Percentiles rank a stretch among this genome's conserved stretches.
phyloP scores from a whole-genome alignment of 495 filamentous ascomycete genomes.

The Penicillium herquei region DNA sequence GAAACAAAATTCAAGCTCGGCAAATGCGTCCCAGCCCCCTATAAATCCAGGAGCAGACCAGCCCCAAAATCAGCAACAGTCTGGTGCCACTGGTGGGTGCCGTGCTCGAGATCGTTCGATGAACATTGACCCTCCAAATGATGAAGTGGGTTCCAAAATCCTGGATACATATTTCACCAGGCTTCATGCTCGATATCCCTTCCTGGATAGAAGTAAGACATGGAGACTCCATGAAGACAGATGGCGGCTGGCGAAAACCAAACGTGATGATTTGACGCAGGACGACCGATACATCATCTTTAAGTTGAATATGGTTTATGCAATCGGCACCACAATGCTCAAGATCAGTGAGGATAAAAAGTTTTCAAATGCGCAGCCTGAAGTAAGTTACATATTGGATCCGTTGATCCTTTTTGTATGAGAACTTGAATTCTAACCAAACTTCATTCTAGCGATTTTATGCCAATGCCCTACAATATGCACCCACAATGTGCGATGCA shows the following conservation, averaged over 20 bases:
- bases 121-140: slow-evolving; percentile 47
- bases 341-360: slow-evolving; percentile 40
- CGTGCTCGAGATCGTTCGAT: slow-evolving; percentile 21
- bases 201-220: slow-evolving; percentile 46
- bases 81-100: neutral
- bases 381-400: slow-evolving; percentile 22
- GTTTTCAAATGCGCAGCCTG: slow-evolving; percentile 45
- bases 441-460: slow-evolving; percentile 39
- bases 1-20: slow-evolving; percentile 13
- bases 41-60: slow-evolving; percentile 2
- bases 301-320: slow-evolving; percentile 52
- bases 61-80: slow-evolving; percentile 8
- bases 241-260: slow-evolving; percentile 40
- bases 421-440: neutral
- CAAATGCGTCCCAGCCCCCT: slow-evolving; percentile 1
- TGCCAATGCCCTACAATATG: slow-evolving; percentile 48
- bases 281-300: slow-evolving; percentile 49
- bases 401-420: too few relatives aligned
- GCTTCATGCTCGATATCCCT: slow-evolving; percentile 50
- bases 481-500: slow-evolving; percentile 49
- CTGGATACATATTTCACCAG: slow-evolving; percentile 46
- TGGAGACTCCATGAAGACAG: slow-evolving; percentile 45
- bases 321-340: slow-evolving; percentile 51
- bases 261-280: slow-evolving; percentile 37
- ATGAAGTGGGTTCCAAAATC: slow-evolving; percentile 47